These are phyloP conservation scores for Gyrodon lividus DNA, from an alignment of 768 basidiomycete species.

Conservation along the genomic window DNA sequence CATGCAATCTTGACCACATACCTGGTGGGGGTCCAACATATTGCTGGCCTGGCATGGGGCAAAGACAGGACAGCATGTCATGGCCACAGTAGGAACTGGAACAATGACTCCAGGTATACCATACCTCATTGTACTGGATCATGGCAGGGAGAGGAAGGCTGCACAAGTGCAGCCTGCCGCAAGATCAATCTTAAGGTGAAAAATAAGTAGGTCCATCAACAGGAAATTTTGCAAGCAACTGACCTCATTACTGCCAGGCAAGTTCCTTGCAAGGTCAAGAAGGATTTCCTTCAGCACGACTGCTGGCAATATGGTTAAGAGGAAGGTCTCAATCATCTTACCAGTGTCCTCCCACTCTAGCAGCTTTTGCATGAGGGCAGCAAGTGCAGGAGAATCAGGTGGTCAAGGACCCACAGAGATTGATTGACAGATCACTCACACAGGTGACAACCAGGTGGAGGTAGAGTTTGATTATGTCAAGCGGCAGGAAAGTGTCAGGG, in stretches of 20 bases:
- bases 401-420: neutral
- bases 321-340: neutral
- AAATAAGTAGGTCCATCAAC: neutral
- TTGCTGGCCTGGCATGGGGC: neutral
- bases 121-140: neutral
- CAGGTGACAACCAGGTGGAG: neutral
- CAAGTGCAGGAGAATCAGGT: neutral
- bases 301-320: neutral
- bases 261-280: neutral
- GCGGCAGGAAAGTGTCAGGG: neutral
- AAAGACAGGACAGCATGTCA: neutral
- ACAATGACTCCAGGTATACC: neutral
- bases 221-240: neutral
- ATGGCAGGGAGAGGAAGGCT: neutral
- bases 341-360: neutral
- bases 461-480: neutral
- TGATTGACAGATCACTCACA: neutral
- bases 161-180: neutral
- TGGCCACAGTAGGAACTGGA: neutral
- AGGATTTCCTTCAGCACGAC: conserved; percentile 2
- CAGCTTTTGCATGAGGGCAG: neutral
- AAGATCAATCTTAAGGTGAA: neutral
- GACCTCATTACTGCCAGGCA: neutral
- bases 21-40: neutral
- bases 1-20: neutral